Percentiles rank a stretch among this genome's conserved stretches.
These are phyloP conservation scores for Malania oleifera DNA, from an alignment of 164 flowering plant genomes.

Conservation along the genomic window DNA sequence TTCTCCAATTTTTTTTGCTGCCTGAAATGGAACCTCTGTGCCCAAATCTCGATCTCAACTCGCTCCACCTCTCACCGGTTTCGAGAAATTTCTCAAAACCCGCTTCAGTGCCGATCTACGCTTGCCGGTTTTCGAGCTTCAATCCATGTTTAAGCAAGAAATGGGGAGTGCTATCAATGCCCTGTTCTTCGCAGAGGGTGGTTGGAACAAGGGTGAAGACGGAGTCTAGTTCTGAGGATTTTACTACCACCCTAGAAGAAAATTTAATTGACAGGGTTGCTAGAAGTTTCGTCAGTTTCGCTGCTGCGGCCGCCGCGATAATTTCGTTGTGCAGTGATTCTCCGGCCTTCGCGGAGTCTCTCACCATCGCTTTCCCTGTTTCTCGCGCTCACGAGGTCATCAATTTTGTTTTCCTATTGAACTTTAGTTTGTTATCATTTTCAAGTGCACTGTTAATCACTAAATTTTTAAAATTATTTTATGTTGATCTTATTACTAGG, in stretches of 20 bases:
- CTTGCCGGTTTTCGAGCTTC: slow-evolving; percentile 17
- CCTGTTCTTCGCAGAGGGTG: slow-evolving; percentile 3
- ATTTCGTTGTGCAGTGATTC: slow-evolving; percentile 38
- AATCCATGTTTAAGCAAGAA: slow-evolving; percentile 8
- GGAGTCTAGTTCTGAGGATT: background rate
- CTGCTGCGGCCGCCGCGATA: slow-evolving; percentile 57
- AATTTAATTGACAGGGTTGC: slow-evolving; percentile 29
- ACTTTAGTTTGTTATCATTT: no score
- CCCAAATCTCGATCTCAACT: slow-evolving; percentile 23
- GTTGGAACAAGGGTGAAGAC: slow-evolving; percentile 8
- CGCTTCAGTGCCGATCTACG: slow-evolving; percentile 9
- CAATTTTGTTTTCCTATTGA: no score
- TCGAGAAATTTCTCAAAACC: slow-evolving; percentile 19
- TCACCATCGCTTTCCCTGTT: slow-evolving; percentile 93
- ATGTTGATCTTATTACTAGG: no score
- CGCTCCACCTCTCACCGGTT: slow-evolving; percentile 17
- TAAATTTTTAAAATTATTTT: no score
- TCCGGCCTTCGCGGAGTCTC: slow-evolving; percentile 67
- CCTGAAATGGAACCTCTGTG: slow-evolving; percentile 34
- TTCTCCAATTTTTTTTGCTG: background rate
- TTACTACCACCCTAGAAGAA: background rate
- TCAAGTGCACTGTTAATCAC: no score
- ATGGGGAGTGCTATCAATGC: slow-evolving; percentile 7
- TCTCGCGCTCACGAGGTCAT: slow-evolving; percentile 87
- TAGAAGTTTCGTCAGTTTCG: slow-evolving; percentile 43